Percentiles rank a stretch among this genome's conserved stretches.
These are phyloP conservation scores for Periconia digitata DNA, from an alignment of 2,329 filamentous ascomycete species.

Conservation along the genomic window DNA sequence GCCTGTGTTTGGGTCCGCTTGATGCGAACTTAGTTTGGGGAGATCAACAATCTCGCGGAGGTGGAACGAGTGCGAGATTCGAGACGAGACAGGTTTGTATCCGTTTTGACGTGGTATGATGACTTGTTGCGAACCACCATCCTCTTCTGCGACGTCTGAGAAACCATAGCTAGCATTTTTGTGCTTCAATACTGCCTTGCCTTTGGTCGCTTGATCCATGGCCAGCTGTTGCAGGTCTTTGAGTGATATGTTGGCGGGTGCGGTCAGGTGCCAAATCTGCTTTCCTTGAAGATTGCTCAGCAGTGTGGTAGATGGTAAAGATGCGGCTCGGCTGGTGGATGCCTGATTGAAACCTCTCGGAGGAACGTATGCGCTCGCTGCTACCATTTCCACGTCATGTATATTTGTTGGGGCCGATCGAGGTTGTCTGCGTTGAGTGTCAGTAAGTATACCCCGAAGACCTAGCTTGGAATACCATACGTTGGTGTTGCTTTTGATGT, in stretches of 20 bases:
- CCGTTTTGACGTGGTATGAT: constrained; percentile 62
- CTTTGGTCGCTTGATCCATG: constrained; percentile 58
- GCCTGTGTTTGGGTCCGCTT: constrained; percentile 44
- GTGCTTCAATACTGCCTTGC: constrained; percentile 61
- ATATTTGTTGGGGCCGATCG: constrained; percentile 18
- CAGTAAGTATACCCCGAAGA: not conserved
- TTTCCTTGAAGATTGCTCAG: constrained; percentile 67
- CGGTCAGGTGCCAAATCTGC: constrained; percentile 80
- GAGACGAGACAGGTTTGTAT: constrained; percentile 49
- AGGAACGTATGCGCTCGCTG: constrained; percentile 40
- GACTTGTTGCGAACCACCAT: constrained; percentile 59
- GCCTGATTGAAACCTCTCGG: constrained; percentile 52
- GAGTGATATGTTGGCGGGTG: constrained; percentile 69
- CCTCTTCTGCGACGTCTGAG: constrained; percentile 51
- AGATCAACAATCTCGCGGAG: constrained; percentile 65
- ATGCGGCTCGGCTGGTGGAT: constrained; percentile 49
- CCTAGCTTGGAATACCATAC: constrained; percentile 12
- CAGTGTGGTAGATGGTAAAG: constrained; percentile 45
- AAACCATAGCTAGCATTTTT: constrained; percentile 66
- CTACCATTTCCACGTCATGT: constrained; percentile 35
- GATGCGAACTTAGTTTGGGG: constrained; percentile 44
- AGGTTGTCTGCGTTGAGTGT: constrained; percentile 7
- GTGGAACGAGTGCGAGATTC: constrained; percentile 63
- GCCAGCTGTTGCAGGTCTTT: constrained; percentile 66
- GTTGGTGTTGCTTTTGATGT: constrained; percentile 16